Percentiles rank a stretch among this genome's conserved stretches.
These are phyloP conservation scores for Liriodendron chinense DNA, from an alignment of 164 flowering plant species.

Conservation along the genomic window DNA sequence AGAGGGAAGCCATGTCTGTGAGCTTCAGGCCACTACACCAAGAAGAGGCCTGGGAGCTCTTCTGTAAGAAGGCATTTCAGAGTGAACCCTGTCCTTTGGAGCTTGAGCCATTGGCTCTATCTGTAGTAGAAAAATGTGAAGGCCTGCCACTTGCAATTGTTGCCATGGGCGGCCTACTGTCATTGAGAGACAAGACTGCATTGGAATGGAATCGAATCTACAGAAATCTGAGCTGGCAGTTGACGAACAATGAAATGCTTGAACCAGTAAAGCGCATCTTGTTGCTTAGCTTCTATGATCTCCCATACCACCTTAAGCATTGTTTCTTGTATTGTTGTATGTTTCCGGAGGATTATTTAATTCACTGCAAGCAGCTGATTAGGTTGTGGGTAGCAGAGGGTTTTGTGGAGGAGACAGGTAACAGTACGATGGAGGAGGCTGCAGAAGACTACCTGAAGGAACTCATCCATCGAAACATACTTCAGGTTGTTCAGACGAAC, in stretches of 20 bases:
- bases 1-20: conserved; percentile 1
- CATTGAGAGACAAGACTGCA: neutral
- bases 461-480: conserved; percentile 6
- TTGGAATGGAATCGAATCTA: conserved; percentile 14
- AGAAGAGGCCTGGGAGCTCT: conserved; percentile 6
- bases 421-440: neutral
- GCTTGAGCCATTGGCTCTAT: neutral
- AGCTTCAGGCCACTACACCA: neutral
- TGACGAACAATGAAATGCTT: conserved; percentile 7
- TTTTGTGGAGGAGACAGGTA: conserved; percentile 4
- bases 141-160: conserved; percentile 28
- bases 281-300: conserved; percentile 10
- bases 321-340: too few species aligned
- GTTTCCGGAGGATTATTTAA: too few species aligned
- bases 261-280: neutral
- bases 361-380: too few species aligned
- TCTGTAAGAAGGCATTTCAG: conserved; percentile 8
- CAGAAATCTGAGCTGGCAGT: conserved; percentile 16
- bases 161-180: conserved; percentile 18
- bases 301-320: conserved; percentile 19
- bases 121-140: conserved; percentile 16
- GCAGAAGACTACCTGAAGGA: conserved; percentile 14
- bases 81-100: conserved; percentile 1
- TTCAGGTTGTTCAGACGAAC: conserved; percentile 6
- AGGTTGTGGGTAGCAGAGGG: conserved; percentile 32